Percentiles rank a stretch among this genome's conserved stretches.
Evolutionary conservation across 1,284 basidiomycete genomes (phyloP).

Genomic region (Pseudozyma sp.): DNA sequence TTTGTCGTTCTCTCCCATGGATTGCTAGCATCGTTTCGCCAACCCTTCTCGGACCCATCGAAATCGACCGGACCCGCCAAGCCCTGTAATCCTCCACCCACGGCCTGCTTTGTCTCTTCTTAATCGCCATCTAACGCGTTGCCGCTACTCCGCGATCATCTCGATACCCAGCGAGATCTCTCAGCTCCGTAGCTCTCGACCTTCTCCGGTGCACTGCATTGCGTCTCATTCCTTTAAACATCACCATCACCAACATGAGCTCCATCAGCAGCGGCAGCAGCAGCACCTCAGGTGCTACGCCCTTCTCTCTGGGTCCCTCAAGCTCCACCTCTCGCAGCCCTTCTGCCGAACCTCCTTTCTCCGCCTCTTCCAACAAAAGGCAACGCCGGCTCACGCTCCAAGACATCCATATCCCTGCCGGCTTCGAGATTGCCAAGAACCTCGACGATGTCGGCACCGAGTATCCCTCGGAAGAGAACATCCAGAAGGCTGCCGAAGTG

Average conservation of each 20-base stretch:
- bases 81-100: too few relatives aligned
- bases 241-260: constrained; percentile 13
- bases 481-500: constrained; percentile 41
- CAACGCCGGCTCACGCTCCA: constrained; percentile 37
- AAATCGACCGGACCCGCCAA: background rate
- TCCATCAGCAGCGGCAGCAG: constrained; percentile 36
- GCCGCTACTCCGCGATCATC: background rate
- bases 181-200: background rate
- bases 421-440: constrained; percentile 46
- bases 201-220: background rate
- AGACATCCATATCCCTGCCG: constrained; percentile 50
- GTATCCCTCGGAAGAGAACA: constrained; percentile 49
- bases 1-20: background rate
- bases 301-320: constrained; percentile 26
- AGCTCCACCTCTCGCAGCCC: constrained; percentile 30
- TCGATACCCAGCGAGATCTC: too few relatives aligned
- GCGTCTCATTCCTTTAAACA: background rate
- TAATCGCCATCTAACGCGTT: background rate
- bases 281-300: constrained; percentile 26
- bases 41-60: too few relatives aligned
- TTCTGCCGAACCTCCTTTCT: constrained; percentile 19
- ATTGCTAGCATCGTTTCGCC: background rate
- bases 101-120: background rate
- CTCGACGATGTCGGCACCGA: constrained; percentile 21
- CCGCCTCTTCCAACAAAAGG: constrained; percentile 10